Conservation (phyloP, 2,329 filamentous ascomycete species). For the Biscogniauxia sp. region DNA sequence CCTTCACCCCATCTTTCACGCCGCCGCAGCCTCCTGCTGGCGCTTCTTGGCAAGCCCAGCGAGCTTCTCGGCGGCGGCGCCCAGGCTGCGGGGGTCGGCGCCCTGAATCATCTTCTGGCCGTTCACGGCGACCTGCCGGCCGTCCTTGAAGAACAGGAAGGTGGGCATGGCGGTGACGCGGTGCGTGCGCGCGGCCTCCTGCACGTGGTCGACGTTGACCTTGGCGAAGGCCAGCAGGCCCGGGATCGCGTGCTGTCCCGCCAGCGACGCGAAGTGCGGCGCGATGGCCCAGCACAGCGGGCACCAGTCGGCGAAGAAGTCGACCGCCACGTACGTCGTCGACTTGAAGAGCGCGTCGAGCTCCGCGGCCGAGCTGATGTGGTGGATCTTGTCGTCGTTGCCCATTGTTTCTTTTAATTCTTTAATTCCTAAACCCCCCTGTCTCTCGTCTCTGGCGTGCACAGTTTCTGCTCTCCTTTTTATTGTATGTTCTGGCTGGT, state of each 20-base stretch:
- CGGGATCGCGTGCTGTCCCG: constrained; percentile 37
- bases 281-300: constrained; percentile 60
- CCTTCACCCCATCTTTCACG: no score
- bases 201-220: constrained; percentile 56
- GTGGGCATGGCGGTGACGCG: constrained; percentile 56
- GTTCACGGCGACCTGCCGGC: constrained; percentile 43
- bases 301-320: constrained; percentile 62
- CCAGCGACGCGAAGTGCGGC: constrained; percentile 51
- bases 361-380: constrained; percentile 43
- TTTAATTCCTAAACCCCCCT: no score
- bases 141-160: constrained; percentile 59
- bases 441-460: no score
- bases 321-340: constrained; percentile 52
- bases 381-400: constrained; percentile 26
- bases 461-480: no score
- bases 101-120: constrained; percentile 37
- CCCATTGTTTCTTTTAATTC: not conserved
- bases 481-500: no score
- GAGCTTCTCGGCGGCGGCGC: constrained; percentile 37
- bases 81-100: constrained; percentile 32
- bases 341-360: constrained; percentile 48
- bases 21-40: constrained; percentile 16
- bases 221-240: constrained; percentile 53
- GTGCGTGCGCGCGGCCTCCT: constrained; percentile 49
- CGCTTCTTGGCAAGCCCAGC: constrained; percentile 36